A percentile compares a stretch with the other conserved stretches of the same genome.
Evolutionary conservation across 2,329 filamentous ascomycete species (phyloP).

Genomic region (Macroventuria anomochaeta): DNA sequence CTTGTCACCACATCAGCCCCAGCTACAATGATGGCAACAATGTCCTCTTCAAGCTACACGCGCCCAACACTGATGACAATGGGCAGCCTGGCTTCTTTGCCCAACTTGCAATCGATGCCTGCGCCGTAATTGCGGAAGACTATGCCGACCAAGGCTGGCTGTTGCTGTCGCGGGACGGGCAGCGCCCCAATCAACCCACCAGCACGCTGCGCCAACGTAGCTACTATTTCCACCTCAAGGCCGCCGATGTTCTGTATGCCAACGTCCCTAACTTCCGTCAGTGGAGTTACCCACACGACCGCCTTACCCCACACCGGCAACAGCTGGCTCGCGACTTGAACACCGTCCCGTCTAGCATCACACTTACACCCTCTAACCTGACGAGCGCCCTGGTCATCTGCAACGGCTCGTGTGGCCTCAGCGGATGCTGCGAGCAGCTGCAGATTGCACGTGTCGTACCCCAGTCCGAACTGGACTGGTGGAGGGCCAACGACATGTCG

Average conservation of each 20-base stretch:
- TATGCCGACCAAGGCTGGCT: conserved; percentile 3
- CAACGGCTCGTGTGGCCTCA: conserved; percentile 14
- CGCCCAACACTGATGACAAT: conserved; percentile 10
- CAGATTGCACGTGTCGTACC: conserved; percentile 16
- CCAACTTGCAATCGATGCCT: conserved; percentile 18
- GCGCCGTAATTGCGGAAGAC: conserved; percentile 12
- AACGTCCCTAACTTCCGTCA: conserved; percentile 14
- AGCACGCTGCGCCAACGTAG: conserved; percentile 11
- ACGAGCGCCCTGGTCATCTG: conserved; percentile 9
- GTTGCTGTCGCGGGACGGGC: conserved; percentile 8
- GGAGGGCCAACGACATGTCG: conserved; percentile 14
- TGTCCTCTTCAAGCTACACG: conserved; percentile 15
- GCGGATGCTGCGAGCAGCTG: conserved; percentile 9
- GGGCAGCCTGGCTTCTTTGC: conserved; percentile 12
- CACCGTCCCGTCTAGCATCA: neutral
- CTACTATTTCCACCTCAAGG: conserved; percentile 14
- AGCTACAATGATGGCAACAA: conserved; percentile 18
- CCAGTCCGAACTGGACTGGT: conserved; percentile 13
- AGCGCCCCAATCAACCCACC: conserved; percentile 6
- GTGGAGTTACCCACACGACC: conserved; percentile 12
- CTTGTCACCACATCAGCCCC: too few species aligned
- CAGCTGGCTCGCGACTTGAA: conserved; percentile 2
- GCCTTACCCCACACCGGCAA: conserved; percentile 11
- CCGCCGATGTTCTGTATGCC: conserved; percentile 6
- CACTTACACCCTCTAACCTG: conserved; percentile 7